Conservation (phyloP, 495 filamentous ascomycete genomes). For the Astrothelium subdiscretum region DNA sequence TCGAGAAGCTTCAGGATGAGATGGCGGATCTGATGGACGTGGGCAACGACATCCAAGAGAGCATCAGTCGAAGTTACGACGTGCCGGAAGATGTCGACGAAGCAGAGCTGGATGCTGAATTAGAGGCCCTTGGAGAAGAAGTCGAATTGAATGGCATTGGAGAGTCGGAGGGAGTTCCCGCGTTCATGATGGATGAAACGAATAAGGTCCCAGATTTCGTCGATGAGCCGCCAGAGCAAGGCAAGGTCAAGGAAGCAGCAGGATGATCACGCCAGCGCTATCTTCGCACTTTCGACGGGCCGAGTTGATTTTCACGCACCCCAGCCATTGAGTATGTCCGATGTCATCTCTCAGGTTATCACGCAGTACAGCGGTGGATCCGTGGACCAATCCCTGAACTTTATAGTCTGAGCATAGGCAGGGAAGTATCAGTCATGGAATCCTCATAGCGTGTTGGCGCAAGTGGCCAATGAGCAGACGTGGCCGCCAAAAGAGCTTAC, state of each 20-base stretch:
- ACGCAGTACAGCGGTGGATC: too few relatives aligned
- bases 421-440: too few relatives aligned
- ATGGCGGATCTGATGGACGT: conserved; percentile 98
- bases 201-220: conserved; percentile 72
- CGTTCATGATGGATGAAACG: conserved; percentile 74
- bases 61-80: conserved; percentile 85
- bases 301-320: background rate
- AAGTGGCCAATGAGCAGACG: too few relatives aligned
- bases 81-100: conserved; percentile 97
- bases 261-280: conserved; percentile 28
- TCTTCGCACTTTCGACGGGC: background rate
- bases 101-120: conserved; percentile 89
- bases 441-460: too few relatives aligned
- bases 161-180: conserved; percentile 55
- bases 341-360: too few relatives aligned
- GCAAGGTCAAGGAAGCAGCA: conserved; percentile 72
- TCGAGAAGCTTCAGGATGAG: conserved; percentile 96
- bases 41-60: conserved; percentile 97
- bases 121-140: conserved; percentile 86
- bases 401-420: too few relatives aligned
- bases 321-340: too few relatives aligned
- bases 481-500: too few relatives aligned
- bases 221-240: conserved; percentile 45
- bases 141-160: conserved; percentile 57
- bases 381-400: too few relatives aligned